Conservation (phyloP, 2,329 filamentous ascomycete genomes). For the Beauveria asiatica region DNA sequence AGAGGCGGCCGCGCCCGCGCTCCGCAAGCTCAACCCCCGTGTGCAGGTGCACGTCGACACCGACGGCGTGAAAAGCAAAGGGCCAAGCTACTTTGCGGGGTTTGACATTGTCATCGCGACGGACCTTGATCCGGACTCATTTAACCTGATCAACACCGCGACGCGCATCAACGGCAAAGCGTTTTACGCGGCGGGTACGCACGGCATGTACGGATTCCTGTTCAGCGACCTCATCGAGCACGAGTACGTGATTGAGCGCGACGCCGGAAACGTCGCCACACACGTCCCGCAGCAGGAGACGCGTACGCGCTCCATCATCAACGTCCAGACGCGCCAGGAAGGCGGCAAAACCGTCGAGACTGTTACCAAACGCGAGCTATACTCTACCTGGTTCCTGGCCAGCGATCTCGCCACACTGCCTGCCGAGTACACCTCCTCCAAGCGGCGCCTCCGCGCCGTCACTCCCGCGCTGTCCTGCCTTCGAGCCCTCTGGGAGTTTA, state of each 20-base stretch:
- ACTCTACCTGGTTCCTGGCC: conserved; percentile 80
- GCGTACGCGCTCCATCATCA: conserved; percentile 65
- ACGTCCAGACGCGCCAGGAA: conserved; percentile 61
- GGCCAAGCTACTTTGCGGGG: conserved; percentile 62
- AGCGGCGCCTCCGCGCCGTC: conserved; percentile 65
- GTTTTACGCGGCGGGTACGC: conserved; percentile 81
- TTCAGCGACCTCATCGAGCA: conserved; percentile 90
- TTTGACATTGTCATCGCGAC: conserved; percentile 89
- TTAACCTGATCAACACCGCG: conserved; percentile 76
- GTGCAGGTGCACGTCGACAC: conserved; percentile 68
- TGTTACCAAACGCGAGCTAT: conserved; percentile 85
- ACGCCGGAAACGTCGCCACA: conserved; percentile 66
- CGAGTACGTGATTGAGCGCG: conserved; percentile 80
- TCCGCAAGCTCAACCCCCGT: conserved; percentile 82
- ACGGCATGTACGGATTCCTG: conserved; percentile 90
- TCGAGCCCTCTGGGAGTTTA: conserved; percentile 82
- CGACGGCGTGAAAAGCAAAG: conserved; percentile 57
- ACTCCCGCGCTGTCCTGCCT: conserved; percentile 78
- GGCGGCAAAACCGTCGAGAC: conserved; percentile 65
- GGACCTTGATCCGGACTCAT: conserved; percentile 66
- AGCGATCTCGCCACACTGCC: conserved; percentile 66
- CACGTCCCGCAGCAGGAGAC: conserved; percentile 54
- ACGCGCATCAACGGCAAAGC: conserved; percentile 69
- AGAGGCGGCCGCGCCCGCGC: conserved; percentile 64
- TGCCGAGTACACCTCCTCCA: conserved; percentile 57